Evolutionary conservation across 345 rosid species (phyloP).

Genomic region (Citrus australasica): DNA sequence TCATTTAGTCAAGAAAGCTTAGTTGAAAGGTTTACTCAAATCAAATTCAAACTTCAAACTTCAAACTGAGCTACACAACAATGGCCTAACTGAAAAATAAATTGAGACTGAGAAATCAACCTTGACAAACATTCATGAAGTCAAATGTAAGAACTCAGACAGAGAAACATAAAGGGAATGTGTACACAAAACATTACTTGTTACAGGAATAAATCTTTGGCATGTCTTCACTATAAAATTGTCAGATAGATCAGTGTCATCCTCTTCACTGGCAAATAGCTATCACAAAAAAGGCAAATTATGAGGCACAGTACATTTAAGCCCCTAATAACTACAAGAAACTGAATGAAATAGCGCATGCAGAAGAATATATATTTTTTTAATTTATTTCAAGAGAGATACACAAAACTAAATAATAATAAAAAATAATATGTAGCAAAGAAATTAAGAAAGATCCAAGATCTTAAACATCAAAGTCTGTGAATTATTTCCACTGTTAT

Average conservation of each 20-base stretch:
- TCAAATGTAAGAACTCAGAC: background rate
- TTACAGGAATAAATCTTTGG: conserved; percentile 87
- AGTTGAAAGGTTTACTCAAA: background rate
- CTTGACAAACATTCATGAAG: background rate
- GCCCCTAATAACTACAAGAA: conserved; percentile 6
- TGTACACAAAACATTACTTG: conserved; percentile 47
- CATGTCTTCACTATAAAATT: conserved; percentile 91
- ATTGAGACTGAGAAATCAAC: conserved; percentile 7
- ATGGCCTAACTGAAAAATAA: background rate
- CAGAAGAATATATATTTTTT: background rate
- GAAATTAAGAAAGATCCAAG: background rate
- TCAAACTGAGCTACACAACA: background rate
- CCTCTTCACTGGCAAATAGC: conserved; percentile 82
- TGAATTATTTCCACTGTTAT: background rate
- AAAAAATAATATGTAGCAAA: background rate
- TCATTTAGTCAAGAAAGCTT: background rate
- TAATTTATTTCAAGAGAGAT: background rate
- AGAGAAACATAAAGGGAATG: conserved; percentile 6
- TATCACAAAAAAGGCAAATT: conserved; percentile 22
- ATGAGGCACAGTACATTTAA: background rate
- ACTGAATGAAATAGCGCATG: background rate
- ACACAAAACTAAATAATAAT: background rate
- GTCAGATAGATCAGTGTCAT: conserved; percentile 72
- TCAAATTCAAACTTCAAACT: background rate
- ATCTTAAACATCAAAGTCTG: background rate